Conservation (phyloP, 768 basidiomycete species). For the Megacollybia marginata region DNA sequence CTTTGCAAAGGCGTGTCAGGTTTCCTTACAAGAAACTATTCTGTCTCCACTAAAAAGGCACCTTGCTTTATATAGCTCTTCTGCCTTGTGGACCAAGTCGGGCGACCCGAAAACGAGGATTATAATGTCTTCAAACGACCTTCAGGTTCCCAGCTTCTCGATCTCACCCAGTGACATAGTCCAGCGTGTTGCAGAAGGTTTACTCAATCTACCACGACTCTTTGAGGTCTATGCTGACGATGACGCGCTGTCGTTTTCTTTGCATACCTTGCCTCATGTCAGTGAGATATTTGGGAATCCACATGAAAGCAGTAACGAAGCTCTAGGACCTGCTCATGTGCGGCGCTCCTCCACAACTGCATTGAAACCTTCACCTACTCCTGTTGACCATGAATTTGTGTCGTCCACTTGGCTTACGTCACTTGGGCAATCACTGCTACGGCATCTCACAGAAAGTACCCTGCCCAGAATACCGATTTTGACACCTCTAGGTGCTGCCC, state of each 20-base stretch:
- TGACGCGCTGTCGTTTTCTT: conserved; percentile 82
- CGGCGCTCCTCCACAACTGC: conserved; percentile 31
- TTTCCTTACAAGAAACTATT: conserved; percentile 74
- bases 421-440: conserved; percentile 73
- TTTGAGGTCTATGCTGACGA: conserved; percentile 95
- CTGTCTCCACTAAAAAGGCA: conserved; percentile 74
- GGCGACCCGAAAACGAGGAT: conserved; percentile 42
- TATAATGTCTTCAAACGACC: conserved; percentile 39
- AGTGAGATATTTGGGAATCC: too few species aligned
- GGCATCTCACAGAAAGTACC: conserved; percentile 60
- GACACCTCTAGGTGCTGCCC: conserved; percentile 63
- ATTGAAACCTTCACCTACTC: conserved; percentile 20
- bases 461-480: conserved; percentile 68
- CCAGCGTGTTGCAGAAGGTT: conserved; percentile 86
- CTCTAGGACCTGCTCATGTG: conserved; percentile 36
- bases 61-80: conserved; percentile 61
- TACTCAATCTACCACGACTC: conserved; percentile 85
- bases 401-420: conserved; percentile 90
- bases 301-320: conserved; percentile 35
- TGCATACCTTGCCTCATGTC: conserved; percentile 73
- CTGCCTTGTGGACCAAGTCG: conserved; percentile 56
- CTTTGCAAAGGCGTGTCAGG: conserved; percentile 71
- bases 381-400: conserved; percentile 68
- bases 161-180: conserved; percentile 85
- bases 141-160: conserved; percentile 86